Evolutionary conservation across 2,329 filamentous ascomycete genomes (phyloP), one percentile per base, ranked within the genome.

Genomic region (Fusarium fujikuroi): DNA sequence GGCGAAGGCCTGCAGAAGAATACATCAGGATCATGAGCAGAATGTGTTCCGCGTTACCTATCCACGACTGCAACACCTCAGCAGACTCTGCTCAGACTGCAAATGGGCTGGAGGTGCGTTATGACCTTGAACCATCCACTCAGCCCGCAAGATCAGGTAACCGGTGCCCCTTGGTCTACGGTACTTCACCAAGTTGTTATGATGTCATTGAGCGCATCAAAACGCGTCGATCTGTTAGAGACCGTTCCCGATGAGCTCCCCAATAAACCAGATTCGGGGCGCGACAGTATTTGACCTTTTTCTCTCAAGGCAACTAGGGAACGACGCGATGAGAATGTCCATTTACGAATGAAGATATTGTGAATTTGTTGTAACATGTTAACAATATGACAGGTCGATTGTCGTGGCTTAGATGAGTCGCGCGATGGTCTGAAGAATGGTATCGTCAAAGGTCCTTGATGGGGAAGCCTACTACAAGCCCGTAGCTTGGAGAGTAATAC

Each of bases 221-320:
- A 10, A 6, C 8, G 3, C 39, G 14, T 10, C 6, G 14, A 21
- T n/a, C 2, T n/a, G 39, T 10, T n/a, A 2, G 1, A 4, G 9
- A 10, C 7, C 12, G 21, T 15, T n/a, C 21, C 21, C 21, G 21
- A 15, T 15, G 32, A 34, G 32, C 12, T 34, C 32, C 32, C 5
- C 12, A 15, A 34, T 34, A 34, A 7, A 5, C 32, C 14, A 34
- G 32, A 15, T 5, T 34, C 32, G 14, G 32, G 14, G 32, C 32
- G 14, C 6, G 32, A 34, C 14, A 34, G 12, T 12, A 12, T 34
- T 34, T 15, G 32, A 34, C 32, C 32, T 34, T 34, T 4, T 14
- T 4, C 14, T 34, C 32, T 15, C 7, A 15, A 5, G 14, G 32
- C 32, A 34, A 15, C 32, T 14, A 2, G 32, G 32, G 11, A 42